phyloP scores from a whole-genome alignment of 2,329 filamentous ascomycete species.

The Arthrocladium fulminans region DNA sequence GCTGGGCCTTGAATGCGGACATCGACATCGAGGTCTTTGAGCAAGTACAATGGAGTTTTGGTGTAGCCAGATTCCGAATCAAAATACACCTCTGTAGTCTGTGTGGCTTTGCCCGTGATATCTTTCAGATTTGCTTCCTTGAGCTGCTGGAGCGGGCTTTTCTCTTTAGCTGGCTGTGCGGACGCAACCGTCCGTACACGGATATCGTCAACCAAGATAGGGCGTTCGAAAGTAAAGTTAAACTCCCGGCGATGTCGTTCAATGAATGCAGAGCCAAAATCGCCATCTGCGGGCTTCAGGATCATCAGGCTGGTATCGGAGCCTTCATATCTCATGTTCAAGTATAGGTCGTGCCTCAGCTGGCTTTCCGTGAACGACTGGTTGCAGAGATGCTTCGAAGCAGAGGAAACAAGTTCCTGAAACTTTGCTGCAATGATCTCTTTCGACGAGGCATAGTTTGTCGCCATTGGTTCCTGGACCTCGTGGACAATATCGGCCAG shows the following conservation, averaged over 20 bases:
- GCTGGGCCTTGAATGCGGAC: constrained; percentile 70
- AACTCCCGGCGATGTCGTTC: constrained; percentile 87
- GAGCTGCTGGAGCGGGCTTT: constrained; percentile 77
- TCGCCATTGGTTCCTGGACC: constrained; percentile 47
- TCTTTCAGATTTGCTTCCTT: constrained; percentile 56
- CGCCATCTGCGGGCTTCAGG: constrained; percentile 58
- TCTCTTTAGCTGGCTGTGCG: constrained; percentile 68
- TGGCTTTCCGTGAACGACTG: constrained; percentile 38
- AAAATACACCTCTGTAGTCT: constrained; percentile 66
- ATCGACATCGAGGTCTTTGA: constrained; percentile 64
- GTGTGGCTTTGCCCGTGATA: constrained; percentile 47
- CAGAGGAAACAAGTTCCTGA: not conserved
- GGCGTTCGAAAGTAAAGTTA: constrained; percentile 78
- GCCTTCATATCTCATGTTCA: constrained; percentile 44
- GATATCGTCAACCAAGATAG: constrained; percentile 85
- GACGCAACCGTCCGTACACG: constrained; percentile 81
- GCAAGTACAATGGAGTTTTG: constrained; percentile 73
- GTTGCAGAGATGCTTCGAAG: not conserved
- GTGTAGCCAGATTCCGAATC: constrained; percentile 57
- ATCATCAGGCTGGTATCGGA: constrained; percentile 62
- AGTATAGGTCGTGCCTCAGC: constrained; percentile 37
- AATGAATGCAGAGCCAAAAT: constrained; percentile 71
- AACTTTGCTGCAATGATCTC: constrained; percentile 38
- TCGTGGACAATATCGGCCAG: constrained; percentile 89
- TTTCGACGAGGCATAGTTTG: constrained; percentile 46